Evolutionary conservation across 345 rosid species (phyloP).

Genomic region (Boechera stricta): DNA sequence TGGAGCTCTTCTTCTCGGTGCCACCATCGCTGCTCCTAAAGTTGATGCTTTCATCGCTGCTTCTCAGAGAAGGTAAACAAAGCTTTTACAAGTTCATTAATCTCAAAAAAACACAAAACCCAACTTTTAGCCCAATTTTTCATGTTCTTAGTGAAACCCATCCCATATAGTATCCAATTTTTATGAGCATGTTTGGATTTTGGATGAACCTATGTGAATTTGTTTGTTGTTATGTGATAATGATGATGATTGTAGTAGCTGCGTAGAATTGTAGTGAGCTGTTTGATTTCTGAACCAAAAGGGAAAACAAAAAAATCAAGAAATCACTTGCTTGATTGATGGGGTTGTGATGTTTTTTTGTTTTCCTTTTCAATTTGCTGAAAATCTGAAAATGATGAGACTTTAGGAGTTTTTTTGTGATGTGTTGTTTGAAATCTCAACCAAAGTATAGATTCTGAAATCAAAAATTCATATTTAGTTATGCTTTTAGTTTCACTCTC

Average conservation of each 20-base stretch:
- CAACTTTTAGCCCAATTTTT: neutral
- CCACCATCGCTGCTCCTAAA: constrained; percentile 71
- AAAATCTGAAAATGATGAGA: constrained; percentile 5
- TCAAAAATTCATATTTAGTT: neutral
- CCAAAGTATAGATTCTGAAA: neutral
- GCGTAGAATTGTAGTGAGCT: neutral
- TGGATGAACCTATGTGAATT: constrained; percentile 3
- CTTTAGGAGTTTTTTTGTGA: neutral
- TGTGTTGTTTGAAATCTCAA: neutral
- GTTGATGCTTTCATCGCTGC: constrained; percentile 73
- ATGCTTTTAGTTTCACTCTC: constrained; percentile 15
- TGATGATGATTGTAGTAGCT: constrained; percentile 12
- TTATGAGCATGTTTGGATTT: neutral
- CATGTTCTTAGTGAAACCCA: constrained; percentile 16
- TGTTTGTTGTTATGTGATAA: neutral
- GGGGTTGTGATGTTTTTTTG: neutral
- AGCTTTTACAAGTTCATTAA: neutral
- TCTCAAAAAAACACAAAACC: neutral
- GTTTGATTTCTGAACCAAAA: neutral
- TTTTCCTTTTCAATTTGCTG: neutral
- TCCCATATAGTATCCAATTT: constrained; percentile 4
- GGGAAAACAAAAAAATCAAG: too few species aligned
- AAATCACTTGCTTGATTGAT: neutral
- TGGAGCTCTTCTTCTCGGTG: constrained; percentile 65
- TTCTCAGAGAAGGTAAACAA: constrained; percentile 69